phyloP scores from a whole-genome alignment of 495 filamentous ascomycete genomes.

The Neurospora discreta region DNA sequence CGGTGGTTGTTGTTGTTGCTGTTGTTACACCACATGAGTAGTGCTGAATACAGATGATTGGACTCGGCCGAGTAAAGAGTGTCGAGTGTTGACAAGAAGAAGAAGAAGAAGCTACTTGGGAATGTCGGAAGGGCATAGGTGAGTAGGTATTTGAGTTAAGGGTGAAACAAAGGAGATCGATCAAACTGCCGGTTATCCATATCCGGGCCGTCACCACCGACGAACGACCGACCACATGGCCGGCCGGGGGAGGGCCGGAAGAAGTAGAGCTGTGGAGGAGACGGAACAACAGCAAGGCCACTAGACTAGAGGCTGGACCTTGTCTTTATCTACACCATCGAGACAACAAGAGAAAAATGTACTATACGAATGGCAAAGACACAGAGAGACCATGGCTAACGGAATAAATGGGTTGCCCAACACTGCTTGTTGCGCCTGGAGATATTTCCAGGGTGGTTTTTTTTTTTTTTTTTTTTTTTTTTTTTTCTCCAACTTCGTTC shows the following conservation, averaged over 20 bases:
- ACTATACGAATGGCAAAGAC: no score
- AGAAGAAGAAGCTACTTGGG: not conserved
- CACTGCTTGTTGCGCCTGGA: no score
- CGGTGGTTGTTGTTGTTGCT: not conserved
- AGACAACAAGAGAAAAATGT: no score
- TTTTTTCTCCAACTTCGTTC: no score
- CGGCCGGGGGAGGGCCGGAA: not conserved
- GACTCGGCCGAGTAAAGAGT: not conserved
- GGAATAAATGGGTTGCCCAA: no score
- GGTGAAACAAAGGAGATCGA: not conserved
- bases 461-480: no score
- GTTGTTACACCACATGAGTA: not conserved
- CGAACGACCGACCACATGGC: not conserved
- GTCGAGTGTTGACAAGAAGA: not conserved
- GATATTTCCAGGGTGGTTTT: no score
- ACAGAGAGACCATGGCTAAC: no score
- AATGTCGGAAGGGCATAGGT: not conserved
- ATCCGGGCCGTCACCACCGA: not conserved
- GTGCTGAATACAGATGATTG: not conserved
- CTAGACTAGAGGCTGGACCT: not conserved
- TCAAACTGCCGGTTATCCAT: not conserved
- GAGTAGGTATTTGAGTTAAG: not conserved
- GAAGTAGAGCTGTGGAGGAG: not conserved
- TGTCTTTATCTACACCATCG: no score
- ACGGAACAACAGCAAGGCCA: not conserved